phyloP scores from a whole-genome alignment of 495 filamentous ascomycete species.

The Podospora pseudocomata region DNA sequence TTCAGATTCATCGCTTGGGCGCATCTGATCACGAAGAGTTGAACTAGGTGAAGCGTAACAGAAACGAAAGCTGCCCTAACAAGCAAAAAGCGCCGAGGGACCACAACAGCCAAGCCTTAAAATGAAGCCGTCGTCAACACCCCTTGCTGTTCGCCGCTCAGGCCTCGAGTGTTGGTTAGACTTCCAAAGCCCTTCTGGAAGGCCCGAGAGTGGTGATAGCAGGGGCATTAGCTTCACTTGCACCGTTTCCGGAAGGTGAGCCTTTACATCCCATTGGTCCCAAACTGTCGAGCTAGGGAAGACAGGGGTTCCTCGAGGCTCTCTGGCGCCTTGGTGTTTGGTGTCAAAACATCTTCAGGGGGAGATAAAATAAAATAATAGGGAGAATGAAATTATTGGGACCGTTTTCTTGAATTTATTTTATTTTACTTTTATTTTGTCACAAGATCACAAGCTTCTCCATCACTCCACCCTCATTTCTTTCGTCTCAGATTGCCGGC shows the following conservation, averaged over 20 bases:
- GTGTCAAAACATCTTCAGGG: background rate
- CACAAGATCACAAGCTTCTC: background rate
- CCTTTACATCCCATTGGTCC: background rate
- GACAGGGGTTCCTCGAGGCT: background rate
- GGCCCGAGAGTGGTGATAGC: background rate
- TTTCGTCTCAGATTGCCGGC: background rate
- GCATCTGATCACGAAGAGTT: background rate
- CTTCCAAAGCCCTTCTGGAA: background rate
- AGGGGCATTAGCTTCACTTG: background rate
- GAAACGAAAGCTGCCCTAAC: background rate
- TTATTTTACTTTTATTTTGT: background rate
- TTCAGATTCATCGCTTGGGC: background rate
- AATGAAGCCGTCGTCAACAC: background rate
- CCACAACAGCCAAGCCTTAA: background rate
- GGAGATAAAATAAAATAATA: conserved; percentile 8
- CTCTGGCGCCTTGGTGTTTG: background rate
- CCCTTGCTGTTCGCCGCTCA: background rate
- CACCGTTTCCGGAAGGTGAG: background rate
- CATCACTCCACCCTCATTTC: background rate
- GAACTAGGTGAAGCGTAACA: background rate
- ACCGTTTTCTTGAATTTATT: background rate
- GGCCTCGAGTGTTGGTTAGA: background rate
- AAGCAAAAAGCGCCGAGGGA: background rate
- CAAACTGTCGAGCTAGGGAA: background rate
- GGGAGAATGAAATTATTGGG: background rate